Conservation (phyloP, 2,329 filamentous ascomycete species). For the Diplocarpon rosae region DNA sequence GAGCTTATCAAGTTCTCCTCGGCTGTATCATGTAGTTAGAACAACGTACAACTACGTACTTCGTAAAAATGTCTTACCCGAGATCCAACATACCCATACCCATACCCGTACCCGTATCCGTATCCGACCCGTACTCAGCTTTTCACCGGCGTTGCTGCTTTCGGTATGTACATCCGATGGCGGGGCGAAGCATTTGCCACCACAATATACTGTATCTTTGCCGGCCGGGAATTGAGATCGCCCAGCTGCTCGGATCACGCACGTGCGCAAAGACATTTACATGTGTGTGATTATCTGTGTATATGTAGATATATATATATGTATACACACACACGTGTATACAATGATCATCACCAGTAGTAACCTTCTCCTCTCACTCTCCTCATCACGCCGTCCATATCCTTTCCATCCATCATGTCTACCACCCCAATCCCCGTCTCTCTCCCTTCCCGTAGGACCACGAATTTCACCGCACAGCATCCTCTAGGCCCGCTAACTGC, state of each 20-base stretch:
- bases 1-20: too few relatives aligned
- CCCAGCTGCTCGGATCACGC: background rate
- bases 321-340: too few relatives aligned
- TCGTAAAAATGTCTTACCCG: too few relatives aligned
- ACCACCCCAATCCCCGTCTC: slow-evolving; percentile 18
- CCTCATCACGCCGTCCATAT: background rate
- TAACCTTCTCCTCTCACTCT: background rate
- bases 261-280: background rate
- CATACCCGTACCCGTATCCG: too few relatives aligned
- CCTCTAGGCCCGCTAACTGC: slow-evolving; percentile 48
- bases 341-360: background rate
- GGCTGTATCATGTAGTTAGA: too few relatives aligned
- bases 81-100: too few relatives aligned
- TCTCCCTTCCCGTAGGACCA: slow-evolving; percentile 19
- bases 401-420: slow-evolving; percentile 13
- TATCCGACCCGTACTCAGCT: background rate
- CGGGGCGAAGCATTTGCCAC: slow-evolving; percentile 8
- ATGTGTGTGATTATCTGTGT: too few relatives aligned
- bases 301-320: too few relatives aligned
- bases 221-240: background rate
- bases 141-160: slow-evolving; percentile 13
- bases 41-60: too few relatives aligned
- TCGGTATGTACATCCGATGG: slow-evolving; percentile 16
- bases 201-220: slow-evolving; percentile 3
- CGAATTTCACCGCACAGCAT: slow-evolving; percentile 30